These are phyloP conservation scores for Aspergillus bertholletiae DNA, from an alignment of 495 filamentous ascomycete species.

Conservation along the genomic window DNA sequence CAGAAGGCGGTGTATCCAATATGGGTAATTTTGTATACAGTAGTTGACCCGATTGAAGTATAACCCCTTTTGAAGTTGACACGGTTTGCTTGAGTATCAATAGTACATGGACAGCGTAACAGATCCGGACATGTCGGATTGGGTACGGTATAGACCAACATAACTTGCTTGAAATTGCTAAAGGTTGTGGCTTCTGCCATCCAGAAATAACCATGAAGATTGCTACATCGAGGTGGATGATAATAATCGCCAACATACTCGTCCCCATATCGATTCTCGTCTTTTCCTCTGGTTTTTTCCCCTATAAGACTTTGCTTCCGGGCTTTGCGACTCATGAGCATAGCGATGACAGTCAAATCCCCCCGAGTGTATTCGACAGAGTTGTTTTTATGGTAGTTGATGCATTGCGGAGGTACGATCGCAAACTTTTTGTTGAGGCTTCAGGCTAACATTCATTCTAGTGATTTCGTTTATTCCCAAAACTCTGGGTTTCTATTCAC, in stretches of 20 bases:
- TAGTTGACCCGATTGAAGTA: not conserved
- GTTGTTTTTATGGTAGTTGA: constrained; percentile 98
- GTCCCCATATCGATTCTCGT: constrained; percentile 72
- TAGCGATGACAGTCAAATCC: constrained; percentile 30
- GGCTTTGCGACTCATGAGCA: constrained; percentile 68
- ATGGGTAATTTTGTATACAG: not conserved
- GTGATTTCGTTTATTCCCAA: constrained; percentile 89
- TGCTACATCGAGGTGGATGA: constrained; percentile 21
- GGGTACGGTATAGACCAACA: not conserved
- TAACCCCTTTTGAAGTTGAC: not conserved
- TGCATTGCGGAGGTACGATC: constrained; percentile 75
- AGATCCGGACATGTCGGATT: not conserved
- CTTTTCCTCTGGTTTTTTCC: constrained; percentile 94
- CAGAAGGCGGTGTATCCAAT: constrained; percentile 8
- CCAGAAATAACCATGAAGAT: constrained; percentile 18
- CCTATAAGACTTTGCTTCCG: constrained; percentile 89
- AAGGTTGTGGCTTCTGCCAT: not conserved
- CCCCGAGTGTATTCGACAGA: constrained; percentile 72
- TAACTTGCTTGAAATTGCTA: not conserved
- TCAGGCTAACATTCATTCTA: constrained; percentile 31
- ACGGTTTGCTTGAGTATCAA: not conserved
- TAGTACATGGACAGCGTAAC: not conserved
- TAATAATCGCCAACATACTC: constrained; percentile 62
- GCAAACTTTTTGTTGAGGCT: constrained; percentile 1
- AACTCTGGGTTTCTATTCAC: constrained; percentile 84